Evolutionary conservation across 345 rosid species (phyloP).

Genomic region (Dimocarpus longan): DNA sequence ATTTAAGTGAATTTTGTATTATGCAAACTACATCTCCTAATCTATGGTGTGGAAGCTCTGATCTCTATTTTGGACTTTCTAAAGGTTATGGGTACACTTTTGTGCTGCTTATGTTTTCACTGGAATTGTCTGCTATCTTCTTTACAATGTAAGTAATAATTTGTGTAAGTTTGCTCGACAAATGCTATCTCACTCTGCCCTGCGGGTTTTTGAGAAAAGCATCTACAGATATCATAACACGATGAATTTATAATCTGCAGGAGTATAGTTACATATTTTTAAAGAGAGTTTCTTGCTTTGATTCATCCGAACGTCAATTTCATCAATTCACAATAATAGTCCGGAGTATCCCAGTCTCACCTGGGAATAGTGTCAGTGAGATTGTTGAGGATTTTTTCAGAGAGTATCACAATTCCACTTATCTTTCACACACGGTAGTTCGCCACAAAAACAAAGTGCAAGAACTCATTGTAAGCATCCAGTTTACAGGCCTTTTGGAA

Average conservation of each 20-base stretch:
- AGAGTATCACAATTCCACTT: constrained; percentile 74
- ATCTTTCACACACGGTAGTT: constrained; percentile 74
- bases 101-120: constrained; percentile 85
- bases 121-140: constrained; percentile 84
- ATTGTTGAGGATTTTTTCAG: constrained; percentile 76
- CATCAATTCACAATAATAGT: constrained; percentile 78
- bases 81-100: constrained; percentile 97
- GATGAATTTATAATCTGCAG: constrained; percentile 41
- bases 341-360: constrained; percentile 58
- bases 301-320: constrained; percentile 73
- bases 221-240: constrained; percentile 19
- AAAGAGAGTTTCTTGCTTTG: constrained; percentile 65
- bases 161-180: constrained; percentile 14
- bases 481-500: neutral
- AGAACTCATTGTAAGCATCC: constrained; percentile 60
- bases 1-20: neutral
- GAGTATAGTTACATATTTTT: constrained; percentile 62
- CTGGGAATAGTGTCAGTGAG: constrained; percentile 59
- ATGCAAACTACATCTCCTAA: constrained; percentile 13
- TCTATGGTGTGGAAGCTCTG: constrained; percentile 25
- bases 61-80: constrained; percentile 34
- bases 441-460: constrained; percentile 63
- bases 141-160: constrained; percentile 61
- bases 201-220: constrained; percentile 16
- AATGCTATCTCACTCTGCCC: constrained; percentile 3